Percentiles rank a stretch among this genome's conserved stretches.
Evolutionary conservation across 352 stramenopile species (phyloP).

Genomic region (Thalassiosira livingstoniorum): DNA sequence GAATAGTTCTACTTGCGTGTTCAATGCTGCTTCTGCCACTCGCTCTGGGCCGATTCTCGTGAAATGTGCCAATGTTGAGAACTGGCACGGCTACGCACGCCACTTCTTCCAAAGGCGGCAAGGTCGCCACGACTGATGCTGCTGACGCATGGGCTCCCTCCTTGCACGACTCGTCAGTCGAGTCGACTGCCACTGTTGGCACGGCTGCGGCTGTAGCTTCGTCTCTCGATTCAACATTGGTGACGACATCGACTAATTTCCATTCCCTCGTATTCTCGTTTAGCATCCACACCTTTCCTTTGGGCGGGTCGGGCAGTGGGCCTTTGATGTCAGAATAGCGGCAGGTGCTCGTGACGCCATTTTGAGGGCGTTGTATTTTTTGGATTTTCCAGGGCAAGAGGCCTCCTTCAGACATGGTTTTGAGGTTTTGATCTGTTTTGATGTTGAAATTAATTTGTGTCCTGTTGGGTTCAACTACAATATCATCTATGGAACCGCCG

Average conservation of each 20-base stretch:
- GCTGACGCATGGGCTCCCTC: neutral
- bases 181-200: neutral
- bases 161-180: neutral
- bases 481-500: too few relatives aligned
- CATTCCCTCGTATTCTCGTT: constrained; percentile 39
- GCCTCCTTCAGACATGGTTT: constrained; percentile 15
- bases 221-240: too few relatives aligned
- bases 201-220: constrained; percentile 9
- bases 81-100: neutral
- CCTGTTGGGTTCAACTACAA: too few relatives aligned
- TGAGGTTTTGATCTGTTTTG: too few relatives aligned
- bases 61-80: neutral
- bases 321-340: constrained; percentile 26
- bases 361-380: constrained; percentile 26
- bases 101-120: neutral
- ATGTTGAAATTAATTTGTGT: too few relatives aligned
- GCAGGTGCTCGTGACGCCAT: constrained; percentile 23
- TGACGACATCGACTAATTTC: constrained; percentile 27
- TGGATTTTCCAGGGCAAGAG: constrained; percentile 46
- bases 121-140: neutral
- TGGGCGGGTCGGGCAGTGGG: constrained; percentile 39
- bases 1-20: too few relatives aligned
- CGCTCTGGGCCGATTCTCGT: too few relatives aligned
- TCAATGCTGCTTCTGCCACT: too few relatives aligned
- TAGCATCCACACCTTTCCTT: constrained; percentile 36